Percentiles rank a stretch among this genome's conserved stretches.
Evolutionary conservation across 306 rosid species (phyloP).

Genomic region (Cucurbita maxima): DNA sequence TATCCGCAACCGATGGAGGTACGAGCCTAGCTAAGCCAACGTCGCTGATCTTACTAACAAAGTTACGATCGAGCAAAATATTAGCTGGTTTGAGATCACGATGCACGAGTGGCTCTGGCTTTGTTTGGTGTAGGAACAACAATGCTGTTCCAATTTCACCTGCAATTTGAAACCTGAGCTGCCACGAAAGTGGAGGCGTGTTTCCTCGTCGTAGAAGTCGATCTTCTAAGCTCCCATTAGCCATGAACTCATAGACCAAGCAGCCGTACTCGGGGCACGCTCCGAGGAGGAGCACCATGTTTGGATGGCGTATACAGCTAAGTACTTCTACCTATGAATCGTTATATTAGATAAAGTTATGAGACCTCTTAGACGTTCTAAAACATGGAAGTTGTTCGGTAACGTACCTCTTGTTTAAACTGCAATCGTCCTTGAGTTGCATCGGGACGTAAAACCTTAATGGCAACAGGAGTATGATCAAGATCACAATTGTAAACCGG

Average conservation of each 20-base stretch:
- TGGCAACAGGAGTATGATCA: conserved; percentile 78
- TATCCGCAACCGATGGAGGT: conserved; percentile 57
- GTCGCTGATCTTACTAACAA: conserved; percentile 71
- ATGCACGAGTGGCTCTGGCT: conserved; percentile 92
- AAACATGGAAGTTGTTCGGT: not conserved
- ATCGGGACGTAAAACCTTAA: conserved; percentile 91
- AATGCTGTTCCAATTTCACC: conserved; percentile 79
- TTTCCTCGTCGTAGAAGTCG: conserved; percentile 46
- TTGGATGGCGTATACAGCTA: conserved; percentile 85
- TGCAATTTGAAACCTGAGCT: conserved; percentile 61
- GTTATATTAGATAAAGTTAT: not conserved
- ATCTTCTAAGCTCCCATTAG: conserved; percentile 81
- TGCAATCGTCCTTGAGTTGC: conserved; percentile 90
- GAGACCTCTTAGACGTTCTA: no score
- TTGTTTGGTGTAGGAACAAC: conserved; percentile 85
- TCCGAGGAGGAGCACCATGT: conserved; percentile 96
- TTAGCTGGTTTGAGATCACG: conserved; percentile 92
- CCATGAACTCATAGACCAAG: conserved; percentile 82
- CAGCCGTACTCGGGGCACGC: conserved; percentile 97
- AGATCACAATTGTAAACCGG: conserved; percentile 64
- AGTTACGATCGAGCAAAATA: conserved; percentile 69
- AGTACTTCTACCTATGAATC: conserved; percentile 64
- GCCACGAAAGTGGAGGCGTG: conserved; percentile 63
- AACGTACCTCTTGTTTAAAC: conserved; percentile 66
- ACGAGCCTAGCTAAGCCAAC: conserved; percentile 89